These are phyloP conservation scores for Rhododendron griersonianum DNA, from an alignment of 148 eudicot species.

Conservation along the genomic window DNA sequence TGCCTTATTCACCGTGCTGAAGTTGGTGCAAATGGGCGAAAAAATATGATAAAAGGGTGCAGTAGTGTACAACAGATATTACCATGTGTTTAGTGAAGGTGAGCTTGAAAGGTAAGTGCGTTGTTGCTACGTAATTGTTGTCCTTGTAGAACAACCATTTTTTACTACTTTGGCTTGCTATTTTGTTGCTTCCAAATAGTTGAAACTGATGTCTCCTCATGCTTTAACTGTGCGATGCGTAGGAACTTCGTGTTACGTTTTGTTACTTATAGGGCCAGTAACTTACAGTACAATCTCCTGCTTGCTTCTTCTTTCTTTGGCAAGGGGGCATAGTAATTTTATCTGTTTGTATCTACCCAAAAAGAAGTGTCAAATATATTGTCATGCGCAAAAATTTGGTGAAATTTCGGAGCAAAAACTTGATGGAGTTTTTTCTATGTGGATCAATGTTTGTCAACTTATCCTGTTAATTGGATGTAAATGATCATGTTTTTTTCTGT, in stretches of 20 bases:
- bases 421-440: too few species aligned
- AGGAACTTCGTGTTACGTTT: not conserved
- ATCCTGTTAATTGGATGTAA: too few species aligned
- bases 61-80: conserved; percentile 87
- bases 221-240: not conserved
- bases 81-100: conserved; percentile 92
- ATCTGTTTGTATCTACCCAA: not conserved
- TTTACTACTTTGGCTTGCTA: not conserved
- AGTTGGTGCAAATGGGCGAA: conserved; percentile 80
- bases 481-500: too few species aligned
- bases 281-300: not conserved
- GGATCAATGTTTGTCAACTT: too few species aligned
- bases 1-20: conserved; percentile 96
- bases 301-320: not conserved
- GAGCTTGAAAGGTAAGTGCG: conserved; percentile 81
- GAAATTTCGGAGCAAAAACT: not conserved
- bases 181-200: not conserved
- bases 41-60: conserved; percentile 95
- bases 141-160: not conserved
- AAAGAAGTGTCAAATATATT: not conserved
- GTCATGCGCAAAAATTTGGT: too few species aligned
- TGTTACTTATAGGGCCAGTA: not conserved
- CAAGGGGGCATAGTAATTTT: not conserved
- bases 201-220: not conserved
- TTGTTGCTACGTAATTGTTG: not conserved